Conservation (phyloP, 1,284 basidiomycete species). For the Cutaneotrichosporon arboriforme region DNA sequence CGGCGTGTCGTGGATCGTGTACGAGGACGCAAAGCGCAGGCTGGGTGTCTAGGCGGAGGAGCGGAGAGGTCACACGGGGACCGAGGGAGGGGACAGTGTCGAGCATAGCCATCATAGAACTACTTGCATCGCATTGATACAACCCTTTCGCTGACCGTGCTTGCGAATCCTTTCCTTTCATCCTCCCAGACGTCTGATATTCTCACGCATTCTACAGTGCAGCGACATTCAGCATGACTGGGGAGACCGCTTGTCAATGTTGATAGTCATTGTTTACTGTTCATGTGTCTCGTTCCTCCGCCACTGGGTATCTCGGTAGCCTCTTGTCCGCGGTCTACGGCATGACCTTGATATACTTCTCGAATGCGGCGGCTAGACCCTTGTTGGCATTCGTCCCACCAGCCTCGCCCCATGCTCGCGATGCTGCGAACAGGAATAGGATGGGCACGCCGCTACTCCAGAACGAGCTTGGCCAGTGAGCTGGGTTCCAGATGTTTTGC, state of each 20-base stretch:
- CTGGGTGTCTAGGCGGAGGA: conserved; percentile 28
- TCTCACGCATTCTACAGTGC: too few relatives aligned
- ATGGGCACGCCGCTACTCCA: not conserved
- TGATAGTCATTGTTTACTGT: too few relatives aligned
- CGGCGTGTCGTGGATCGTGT: conserved; percentile 86
- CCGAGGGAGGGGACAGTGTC: not conserved
- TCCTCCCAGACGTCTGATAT: too few relatives aligned
- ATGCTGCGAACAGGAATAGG: not conserved
- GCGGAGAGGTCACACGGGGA: not conserved
- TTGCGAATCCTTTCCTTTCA: too few relatives aligned
- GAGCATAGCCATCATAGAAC: conserved; percentile 12
- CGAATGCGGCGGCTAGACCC: too few relatives aligned
- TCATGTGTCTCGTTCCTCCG: too few relatives aligned
- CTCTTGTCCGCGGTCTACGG: too few relatives aligned
- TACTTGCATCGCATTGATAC: conserved; percentile 9
- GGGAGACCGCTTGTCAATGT: too few relatives aligned
- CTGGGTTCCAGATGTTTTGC: not conserved
- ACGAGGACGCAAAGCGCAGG: conserved; percentile 44
- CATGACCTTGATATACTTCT: too few relatives aligned
- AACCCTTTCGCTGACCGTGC: too few relatives aligned
- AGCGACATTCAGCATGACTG: too few relatives aligned
- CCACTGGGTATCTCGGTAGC: not conserved
- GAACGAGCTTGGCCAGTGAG: not conserved
- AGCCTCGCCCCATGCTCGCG: not conserved
- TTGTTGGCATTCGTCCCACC: too few relatives aligned